These are phyloP conservation scores for Lentinus brumalis DNA, from an alignment of 768 basidiomycete species.

Conservation along the genomic window DNA sequence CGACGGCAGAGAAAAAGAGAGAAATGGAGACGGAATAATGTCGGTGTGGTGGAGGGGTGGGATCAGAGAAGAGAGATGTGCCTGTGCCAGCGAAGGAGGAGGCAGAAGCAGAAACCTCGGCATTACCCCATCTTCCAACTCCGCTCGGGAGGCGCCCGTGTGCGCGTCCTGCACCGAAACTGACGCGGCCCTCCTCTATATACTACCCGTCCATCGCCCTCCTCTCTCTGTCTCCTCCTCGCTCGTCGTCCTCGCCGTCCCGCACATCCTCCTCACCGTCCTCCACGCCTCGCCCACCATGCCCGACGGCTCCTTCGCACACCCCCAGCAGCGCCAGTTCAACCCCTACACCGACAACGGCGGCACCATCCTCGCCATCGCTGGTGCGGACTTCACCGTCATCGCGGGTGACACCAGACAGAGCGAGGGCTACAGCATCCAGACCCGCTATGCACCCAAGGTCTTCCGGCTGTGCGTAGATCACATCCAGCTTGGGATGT, in stretches of 20 bases:
- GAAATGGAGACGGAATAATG: slow-evolving; percentile 12
- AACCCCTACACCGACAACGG: slow-evolving; percentile 94
- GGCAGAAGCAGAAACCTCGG: slow-evolving; percentile 30
- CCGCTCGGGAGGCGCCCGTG: slow-evolving; percentile 21
- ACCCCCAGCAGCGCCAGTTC: slow-evolving; percentile 64
- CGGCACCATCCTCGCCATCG: slow-evolving; percentile 94
- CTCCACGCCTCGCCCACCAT: slow-evolving; percentile 11
- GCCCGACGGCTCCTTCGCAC: slow-evolving; percentile 32
- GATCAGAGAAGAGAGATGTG: slow-evolving; percentile 7
- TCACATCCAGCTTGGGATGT: slow-evolving; percentile 5
- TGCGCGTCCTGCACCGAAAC: slow-evolving; percentile 24
- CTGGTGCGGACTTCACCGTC: slow-evolving; percentile 90
- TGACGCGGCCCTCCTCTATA: slow-evolving; percentile 32
- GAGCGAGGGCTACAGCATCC: slow-evolving; percentile 96
- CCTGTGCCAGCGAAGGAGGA: slow-evolving; percentile 8
- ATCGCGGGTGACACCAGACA: slow-evolving; percentile 97
- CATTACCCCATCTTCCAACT: slow-evolving; percentile 26
- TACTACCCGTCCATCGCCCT: slow-evolving; percentile 14
- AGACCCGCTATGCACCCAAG: slow-evolving; percentile 96
- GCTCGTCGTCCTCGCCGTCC: slow-evolving; percentile 10
- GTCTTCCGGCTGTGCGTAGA: slow-evolving; percentile 87
- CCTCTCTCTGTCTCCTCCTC: slow-evolving; percentile 5
- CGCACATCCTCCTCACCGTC: slow-evolving; percentile 1
- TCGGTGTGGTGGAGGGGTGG: slow-evolving; percentile 7
- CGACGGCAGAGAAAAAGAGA: not conserved